These are phyloP conservation scores for Xylaria hypoxylon DNA, from an alignment of 2,329 filamentous ascomycete species.

Conservation along the genomic window DNA sequence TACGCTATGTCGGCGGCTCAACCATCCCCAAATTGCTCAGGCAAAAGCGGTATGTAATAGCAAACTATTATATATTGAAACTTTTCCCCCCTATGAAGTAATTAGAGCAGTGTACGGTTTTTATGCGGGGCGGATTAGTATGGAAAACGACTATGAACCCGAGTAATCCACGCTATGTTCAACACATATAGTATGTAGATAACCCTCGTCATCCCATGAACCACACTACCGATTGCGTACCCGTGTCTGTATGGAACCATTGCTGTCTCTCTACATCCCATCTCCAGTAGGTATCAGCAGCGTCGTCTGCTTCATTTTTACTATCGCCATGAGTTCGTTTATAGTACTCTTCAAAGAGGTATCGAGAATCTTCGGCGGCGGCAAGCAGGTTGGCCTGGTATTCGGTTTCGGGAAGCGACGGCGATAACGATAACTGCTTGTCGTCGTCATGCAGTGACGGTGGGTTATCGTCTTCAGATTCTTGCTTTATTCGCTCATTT, in stretches of 20 bases:
- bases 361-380: conserved; percentile 14
- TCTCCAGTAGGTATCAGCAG: conserved; percentile 35
- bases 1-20: too few relatives aligned
- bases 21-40: too few relatives aligned
- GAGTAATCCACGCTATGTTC: background rate
- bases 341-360: conserved; percentile 25
- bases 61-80: background rate
- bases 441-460: background rate
- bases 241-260: conserved; percentile 38
- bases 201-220: conserved; percentile 22
- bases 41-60: background rate
- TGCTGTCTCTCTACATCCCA: conserved; percentile 33
- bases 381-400: conserved; percentile 22
- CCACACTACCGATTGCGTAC: conserved; percentile 34
- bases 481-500: background rate
- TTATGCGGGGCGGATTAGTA: background rate
- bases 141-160: background rate
- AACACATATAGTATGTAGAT: too few relatives aligned
- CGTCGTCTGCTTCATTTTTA: conserved; percentile 13
- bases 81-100: background rate
- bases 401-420: conserved; percentile 1
- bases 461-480: background rate
- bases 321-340: conserved; percentile 3
- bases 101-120: background rate
- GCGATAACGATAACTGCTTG: too few relatives aligned